A percentile compares a stretch with the other conserved stretches of the same genome.
phyloP scores from a whole-genome alignment of 78 protist genomes.

The Corallochytrium limacisporum region DNA sequence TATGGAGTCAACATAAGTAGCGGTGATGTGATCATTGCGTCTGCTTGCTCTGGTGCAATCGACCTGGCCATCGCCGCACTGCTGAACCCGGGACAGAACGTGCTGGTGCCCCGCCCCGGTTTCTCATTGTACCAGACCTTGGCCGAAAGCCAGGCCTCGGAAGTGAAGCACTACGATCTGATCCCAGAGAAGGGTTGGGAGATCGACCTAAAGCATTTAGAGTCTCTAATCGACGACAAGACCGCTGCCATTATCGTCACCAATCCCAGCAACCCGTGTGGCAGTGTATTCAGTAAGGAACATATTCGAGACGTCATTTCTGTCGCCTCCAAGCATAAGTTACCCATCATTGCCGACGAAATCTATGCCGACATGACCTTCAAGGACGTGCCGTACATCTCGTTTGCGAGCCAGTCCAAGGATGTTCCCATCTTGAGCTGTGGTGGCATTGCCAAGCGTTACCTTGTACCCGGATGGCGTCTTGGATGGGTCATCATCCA shows the following conservation, averaged over 20 bases:
- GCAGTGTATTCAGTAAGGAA: slow-evolving; percentile 33
- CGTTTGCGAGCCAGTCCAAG: neutral
- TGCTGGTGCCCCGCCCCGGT: slow-evolving; percentile 82
- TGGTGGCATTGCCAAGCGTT: slow-evolving; percentile 87
- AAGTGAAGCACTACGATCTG: slow-evolving; percentile 33
- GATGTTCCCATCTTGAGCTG: slow-evolving; percentile 23
- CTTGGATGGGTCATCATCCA: slow-evolving; percentile 75
- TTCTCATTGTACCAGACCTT: slow-evolving; percentile 70
- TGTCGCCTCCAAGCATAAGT: slow-evolving; percentile 45
- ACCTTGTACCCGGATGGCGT: slow-evolving; percentile 86
- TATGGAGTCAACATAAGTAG: neutral
- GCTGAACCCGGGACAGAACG: slow-evolving; percentile 47
- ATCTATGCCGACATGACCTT: slow-evolving; percentile 74
- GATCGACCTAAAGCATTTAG: slow-evolving; percentile 41
- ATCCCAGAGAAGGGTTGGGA: slow-evolving; percentile 65
- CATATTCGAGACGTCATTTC: slow-evolving; percentile 5
- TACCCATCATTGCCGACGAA: slow-evolving; percentile 86
- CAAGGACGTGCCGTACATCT: neutral
- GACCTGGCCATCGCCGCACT: slow-evolving; percentile 64
- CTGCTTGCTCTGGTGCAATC: slow-evolving; percentile 78
- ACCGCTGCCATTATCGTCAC: slow-evolving; percentile 71
- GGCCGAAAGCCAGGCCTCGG: slow-evolving; percentile 33
- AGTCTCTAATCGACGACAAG: slow-evolving; percentile 37
- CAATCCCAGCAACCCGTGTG: slow-evolving; percentile 90
- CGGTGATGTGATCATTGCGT: slow-evolving; percentile 58